These are phyloP conservation scores for Cnidoscolus chayamansa DNA, from an alignment of 441 rosid species.

Conservation along the genomic window DNA sequence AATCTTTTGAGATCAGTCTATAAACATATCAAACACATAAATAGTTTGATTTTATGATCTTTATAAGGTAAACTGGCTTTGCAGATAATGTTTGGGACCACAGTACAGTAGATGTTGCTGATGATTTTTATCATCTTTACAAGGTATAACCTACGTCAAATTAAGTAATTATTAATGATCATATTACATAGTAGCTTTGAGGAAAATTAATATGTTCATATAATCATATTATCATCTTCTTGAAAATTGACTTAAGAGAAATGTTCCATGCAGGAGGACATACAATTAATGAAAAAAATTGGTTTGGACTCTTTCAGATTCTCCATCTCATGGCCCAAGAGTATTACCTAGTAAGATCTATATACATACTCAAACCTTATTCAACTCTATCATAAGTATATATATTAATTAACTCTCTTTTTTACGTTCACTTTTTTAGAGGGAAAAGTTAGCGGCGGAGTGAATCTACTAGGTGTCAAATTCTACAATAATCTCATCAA, in stretches of 20 bases:
- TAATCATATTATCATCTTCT: too few species aligned
- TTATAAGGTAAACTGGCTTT: too few species aligned
- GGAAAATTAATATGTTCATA: too few species aligned
- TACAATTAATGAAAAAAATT: conserved; percentile 1
- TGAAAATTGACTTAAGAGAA: too few species aligned
- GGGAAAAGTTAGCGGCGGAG: conserved; percentile 52
- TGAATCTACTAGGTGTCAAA: conserved; percentile 47
- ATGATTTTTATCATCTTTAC: conserved; percentile 44
- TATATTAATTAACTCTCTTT: background rate
- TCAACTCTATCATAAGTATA: background rate
- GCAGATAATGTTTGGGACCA: conserved; percentile 42
- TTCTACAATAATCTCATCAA: conserved; percentile 64
- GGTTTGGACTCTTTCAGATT: conserved; percentile 27
- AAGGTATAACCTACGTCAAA: conserved; percentile 23
- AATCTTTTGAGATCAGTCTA: too few species aligned
- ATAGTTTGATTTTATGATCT: too few species aligned
- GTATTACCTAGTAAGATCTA: conserved; percentile 17
- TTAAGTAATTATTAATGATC: too few species aligned
- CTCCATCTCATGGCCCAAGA: conserved; percentile 24
- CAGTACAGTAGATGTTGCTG: conserved; percentile 44
- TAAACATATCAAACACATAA: too few species aligned
- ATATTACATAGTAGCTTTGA: too few species aligned
- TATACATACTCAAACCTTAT: background rate
- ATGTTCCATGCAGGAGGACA: conserved; percentile 14
- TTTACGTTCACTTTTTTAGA: conserved; percentile 18